phyloP scores from a whole-genome alignment of 257 asterid species.

The Salvia miltiorrhiza region DNA sequence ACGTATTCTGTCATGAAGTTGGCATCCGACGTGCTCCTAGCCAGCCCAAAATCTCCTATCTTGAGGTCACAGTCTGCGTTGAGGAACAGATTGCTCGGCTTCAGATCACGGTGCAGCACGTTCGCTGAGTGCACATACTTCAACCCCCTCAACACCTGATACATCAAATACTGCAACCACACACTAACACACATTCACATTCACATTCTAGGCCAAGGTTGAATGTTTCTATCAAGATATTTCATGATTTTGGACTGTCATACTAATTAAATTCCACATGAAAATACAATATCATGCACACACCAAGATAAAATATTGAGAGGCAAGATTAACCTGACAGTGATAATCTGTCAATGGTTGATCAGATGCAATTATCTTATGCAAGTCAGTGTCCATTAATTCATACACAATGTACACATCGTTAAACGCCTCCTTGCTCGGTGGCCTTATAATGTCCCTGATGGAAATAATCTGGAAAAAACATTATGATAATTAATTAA shows the following conservation, averaged over 20 bases:
- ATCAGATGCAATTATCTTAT: conserved; percentile 9
- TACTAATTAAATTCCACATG: not conserved
- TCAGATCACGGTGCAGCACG: conserved; percentile 22
- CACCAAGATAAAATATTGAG: not conserved
- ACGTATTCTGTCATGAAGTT: conserved; percentile 23
- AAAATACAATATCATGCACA: no score
- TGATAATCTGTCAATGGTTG: conserved; percentile 6
- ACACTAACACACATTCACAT: no score
- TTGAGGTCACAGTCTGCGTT: conserved; percentile 23
- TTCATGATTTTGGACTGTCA: not conserved
- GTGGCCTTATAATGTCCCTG: conserved; percentile 22
- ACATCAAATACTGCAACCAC: conserved; percentile 21
- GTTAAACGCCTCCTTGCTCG: conserved; percentile 4
- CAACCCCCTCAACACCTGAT: conserved; percentile 20
- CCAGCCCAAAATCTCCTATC: conserved; percentile 20
- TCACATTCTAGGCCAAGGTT: no score
- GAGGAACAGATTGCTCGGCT: conserved; percentile 20
- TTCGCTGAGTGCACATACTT: conserved; percentile 24
- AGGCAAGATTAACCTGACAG: conserved; percentile 21
- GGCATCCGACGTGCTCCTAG: conserved; percentile 12
- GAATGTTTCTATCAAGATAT: not conserved
- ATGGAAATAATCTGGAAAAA: conserved; percentile 12
- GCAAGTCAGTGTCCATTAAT: conserved; percentile 22
- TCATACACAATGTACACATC: conserved; percentile 23
- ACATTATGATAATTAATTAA: not conserved